Base-by-base conservation (phyloP, 371 early-diverging fungal genomes). In the Mortierella sp. region DNA sequence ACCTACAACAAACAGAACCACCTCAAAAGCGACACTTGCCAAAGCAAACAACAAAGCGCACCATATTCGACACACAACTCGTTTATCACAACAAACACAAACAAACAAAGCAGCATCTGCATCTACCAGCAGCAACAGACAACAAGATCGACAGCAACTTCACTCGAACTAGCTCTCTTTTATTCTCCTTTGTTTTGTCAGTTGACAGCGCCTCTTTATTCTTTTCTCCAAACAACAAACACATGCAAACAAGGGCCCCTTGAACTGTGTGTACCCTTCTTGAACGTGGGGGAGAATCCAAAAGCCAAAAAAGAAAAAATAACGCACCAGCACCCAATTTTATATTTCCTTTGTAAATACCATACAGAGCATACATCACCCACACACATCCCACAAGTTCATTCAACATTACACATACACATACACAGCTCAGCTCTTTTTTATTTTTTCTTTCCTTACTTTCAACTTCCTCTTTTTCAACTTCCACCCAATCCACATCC, bases 281-380 rank as follows among this genome's bases (percentile, higher is more conserved):
- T 21, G 68, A 68, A 68, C 68, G 68, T 68, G 68, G 68, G 44
- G 68, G 44, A 21, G 42, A 68, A 24, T 68, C 31, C 9, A 58
- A 26, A 31, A 3, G 5, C 48, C 10, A 50, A 28, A 34, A 68
- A n/a, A 28, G 0, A 0, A 57, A 26, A 65, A 63, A 68, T 68
- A 68, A 68, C 68, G 68, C 68, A 68, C 68, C 68, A 68, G 68
- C 68, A 68, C 24, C 65, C 34, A 68, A 68, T 31, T 77, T 52
- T 50, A 14, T 71, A 45, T n/a, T 52, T 52, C 28, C 24, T 50
- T n/a, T 28, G 31, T 70, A 26, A 24, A 47, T 45, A 76, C 57
- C 31, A 68, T 68, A 24, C 68, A 10, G 8, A 24, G 68, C 68
- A 68, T 68, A 68, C 42, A 68, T 68, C 34, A 42, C 24, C 42